Evolutionary conservation across 2,329 filamentous ascomycete species (phyloP).

Genomic region (Colletotrichum echinochloae): DNA sequence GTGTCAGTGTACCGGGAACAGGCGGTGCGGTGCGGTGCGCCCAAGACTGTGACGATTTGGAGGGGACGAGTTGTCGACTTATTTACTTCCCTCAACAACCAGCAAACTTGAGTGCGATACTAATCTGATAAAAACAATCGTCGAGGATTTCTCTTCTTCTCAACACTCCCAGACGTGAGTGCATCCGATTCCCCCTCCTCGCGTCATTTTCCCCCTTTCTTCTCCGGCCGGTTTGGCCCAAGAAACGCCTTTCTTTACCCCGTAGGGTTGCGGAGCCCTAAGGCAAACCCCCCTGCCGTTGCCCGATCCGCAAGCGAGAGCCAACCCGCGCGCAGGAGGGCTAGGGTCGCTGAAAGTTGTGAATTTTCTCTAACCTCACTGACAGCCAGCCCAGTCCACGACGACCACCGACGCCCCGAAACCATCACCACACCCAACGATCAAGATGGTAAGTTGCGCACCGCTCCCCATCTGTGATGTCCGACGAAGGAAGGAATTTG

Average conservation of each 20-base stretch:
- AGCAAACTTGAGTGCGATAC: not conserved
- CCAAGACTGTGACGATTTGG: not conserved
- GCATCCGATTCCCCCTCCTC: not conserved
- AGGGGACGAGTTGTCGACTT: constrained; percentile 1
- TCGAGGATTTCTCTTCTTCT: too few relatives aligned
- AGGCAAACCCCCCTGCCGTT: constrained; percentile 44
- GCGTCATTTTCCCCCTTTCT: constrained; percentile 22
- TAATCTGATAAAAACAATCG: not conserved
- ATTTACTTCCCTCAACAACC: not conserved
- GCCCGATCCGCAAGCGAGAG: constrained; percentile 60
- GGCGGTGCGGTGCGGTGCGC: not conserved
- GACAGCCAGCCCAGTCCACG: constrained; percentile 46
- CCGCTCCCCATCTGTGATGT: constrained; percentile 41
- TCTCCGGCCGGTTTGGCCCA: constrained; percentile 25
- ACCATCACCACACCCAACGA: constrained; percentile 65
- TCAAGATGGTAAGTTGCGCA: constrained; percentile 66
- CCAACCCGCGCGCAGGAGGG: constrained; percentile 50
- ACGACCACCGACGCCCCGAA: constrained; percentile 60
- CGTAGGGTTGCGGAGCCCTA: constrained; percentile 58
- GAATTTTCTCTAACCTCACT: constrained; percentile 55
- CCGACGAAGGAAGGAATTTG: constrained; percentile 4
- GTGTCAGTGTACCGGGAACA: not conserved
- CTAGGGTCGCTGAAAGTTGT: constrained; percentile 58
- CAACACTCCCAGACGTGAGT: not conserved
- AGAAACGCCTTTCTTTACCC: constrained; percentile 17